Percentiles rank a stretch among this genome's conserved stretches.
These are phyloP conservation scores for Solanum appendiculatum DNA, from an alignment of 257 asterid genomes.

Conservation along the genomic window DNA sequence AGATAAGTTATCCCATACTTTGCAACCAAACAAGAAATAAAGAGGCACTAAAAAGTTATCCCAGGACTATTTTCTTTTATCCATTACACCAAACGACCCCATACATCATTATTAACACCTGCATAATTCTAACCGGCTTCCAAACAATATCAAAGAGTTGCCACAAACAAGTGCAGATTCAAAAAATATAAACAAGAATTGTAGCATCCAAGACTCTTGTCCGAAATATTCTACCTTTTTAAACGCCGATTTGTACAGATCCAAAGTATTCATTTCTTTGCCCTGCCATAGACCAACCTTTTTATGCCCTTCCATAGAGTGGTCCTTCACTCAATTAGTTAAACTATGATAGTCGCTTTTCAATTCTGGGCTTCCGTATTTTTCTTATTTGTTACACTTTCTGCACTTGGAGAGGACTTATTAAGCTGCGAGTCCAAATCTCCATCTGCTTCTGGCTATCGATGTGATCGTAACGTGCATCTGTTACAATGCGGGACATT, in stretches of 20 bases:
- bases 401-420: slow-evolving; percentile 22
- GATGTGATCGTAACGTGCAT: slow-evolving; percentile 6
- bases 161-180: neutral
- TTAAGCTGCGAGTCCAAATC: slow-evolving; percentile 20
- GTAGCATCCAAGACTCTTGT: slow-evolving; percentile 43
- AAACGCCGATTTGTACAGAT: slow-evolving; percentile 23
- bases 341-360: slow-evolving; percentile 7
- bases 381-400: slow-evolving; percentile 4
- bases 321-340: neutral
- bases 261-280: slow-evolving; percentile 24
- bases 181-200: slow-evolving; percentile 6
- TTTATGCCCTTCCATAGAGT: neutral
- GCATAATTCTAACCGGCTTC: neutral
- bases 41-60: too few relatives aligned
- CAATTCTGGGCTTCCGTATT: slow-evolving; percentile 10
- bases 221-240: slow-evolving; percentile 22
- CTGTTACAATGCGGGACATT: slow-evolving; percentile 27
- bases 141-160: neutral
- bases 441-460: slow-evolving; percentile 14
- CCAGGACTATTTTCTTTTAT: too few relatives aligned
- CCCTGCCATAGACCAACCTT: slow-evolving; percentile 4
- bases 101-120: neutral
- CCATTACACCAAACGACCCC: too few relatives aligned
- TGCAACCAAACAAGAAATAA: too few relatives aligned
- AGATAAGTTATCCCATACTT: too few relatives aligned